These are phyloP conservation scores for Vickermania spadyakhi DNA, from an alignment of 208 protist genomes.

Conservation along the genomic window DNA sequence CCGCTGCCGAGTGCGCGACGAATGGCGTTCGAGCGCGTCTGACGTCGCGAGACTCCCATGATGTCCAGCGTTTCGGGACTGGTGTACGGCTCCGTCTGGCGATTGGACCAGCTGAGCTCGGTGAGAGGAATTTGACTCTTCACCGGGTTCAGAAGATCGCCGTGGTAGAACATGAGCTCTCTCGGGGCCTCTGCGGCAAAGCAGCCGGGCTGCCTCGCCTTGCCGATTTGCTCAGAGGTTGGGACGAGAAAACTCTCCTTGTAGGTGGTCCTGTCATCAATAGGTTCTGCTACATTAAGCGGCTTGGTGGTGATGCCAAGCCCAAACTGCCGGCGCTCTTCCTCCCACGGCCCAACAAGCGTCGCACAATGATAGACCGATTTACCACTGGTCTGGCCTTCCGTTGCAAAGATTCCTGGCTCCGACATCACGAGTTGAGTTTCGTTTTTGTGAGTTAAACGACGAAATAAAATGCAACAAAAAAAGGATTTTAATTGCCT, in stretches of 20 bases:
- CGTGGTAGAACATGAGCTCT: constrained; percentile 82
- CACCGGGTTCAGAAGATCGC: constrained; percentile 45
- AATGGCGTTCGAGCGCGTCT: constrained; percentile 14
- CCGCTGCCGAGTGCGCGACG: constrained; percentile 6
- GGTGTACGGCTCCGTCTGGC: constrained; percentile 16
- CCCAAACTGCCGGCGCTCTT: constrained; percentile 56
- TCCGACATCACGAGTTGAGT: too few relatives aligned
- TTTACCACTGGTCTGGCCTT: constrained; percentile 33
- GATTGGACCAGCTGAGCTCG: constrained; percentile 64
- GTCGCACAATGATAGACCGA: constrained; percentile 80
- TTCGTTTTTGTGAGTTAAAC: too few relatives aligned
- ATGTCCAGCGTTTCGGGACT: constrained; percentile 62
- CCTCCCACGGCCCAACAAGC: constrained; percentile 80
- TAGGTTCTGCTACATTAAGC: not conserved
- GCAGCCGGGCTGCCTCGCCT: constrained; percentile 37
- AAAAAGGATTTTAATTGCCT: too few relatives aligned
- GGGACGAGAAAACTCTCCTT: constrained; percentile 31
- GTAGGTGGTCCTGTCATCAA: constrained; percentile 45
- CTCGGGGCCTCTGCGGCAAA: constrained; percentile 48
- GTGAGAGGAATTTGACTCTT: constrained; percentile 35
- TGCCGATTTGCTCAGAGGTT: constrained; percentile 19
- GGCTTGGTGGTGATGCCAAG: constrained; percentile 2
- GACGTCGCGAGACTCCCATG: constrained; percentile 33
- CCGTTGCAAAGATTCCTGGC: too few relatives aligned
- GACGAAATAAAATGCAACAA: too few relatives aligned